phyloP scores from a whole-genome alignment of 2,329 filamentous ascomycete genomes.

The Diaporthe sp. region DNA sequence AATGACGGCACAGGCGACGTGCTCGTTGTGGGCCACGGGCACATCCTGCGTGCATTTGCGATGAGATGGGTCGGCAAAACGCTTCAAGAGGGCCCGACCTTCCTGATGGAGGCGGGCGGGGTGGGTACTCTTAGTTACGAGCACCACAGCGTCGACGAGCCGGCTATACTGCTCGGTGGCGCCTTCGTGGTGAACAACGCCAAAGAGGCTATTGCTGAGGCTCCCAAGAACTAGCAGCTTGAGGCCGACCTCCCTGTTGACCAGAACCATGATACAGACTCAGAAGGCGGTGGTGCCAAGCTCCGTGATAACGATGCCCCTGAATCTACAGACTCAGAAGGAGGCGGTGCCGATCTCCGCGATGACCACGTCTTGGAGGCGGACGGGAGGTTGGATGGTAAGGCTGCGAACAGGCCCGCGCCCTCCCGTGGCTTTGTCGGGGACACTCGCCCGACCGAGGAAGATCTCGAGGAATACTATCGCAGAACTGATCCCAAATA shows the following conservation, averaged over 20 bases:
- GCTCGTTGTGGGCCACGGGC: conserved; percentile 88
- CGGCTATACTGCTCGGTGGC: conserved; percentile 83
- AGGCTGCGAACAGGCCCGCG: not conserved
- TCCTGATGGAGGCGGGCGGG: conserved; percentile 91
- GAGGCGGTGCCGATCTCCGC: not conserved
- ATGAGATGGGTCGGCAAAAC: conserved; percentile 85
- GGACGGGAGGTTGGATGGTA: not conserved
- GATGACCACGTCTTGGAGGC: not conserved
- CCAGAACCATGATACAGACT: not conserved
- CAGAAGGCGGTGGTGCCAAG: not conserved
- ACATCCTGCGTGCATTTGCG: conserved; percentile 89
- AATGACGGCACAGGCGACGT: conserved; percentile 69
- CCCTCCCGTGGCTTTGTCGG: not conserved
- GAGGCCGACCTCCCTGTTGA: not conserved
- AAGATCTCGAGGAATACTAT: not conserved
- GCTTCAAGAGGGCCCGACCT: conserved; percentile 80
- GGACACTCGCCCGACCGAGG: not conserved
- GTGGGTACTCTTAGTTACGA: conserved; percentile 86
- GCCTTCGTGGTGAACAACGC: conserved; percentile 69
- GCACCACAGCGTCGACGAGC: conserved; percentile 82
- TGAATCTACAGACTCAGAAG: not conserved
- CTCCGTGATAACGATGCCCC: not conserved
- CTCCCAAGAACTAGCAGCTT: conserved; percentile 38
- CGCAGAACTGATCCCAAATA: too few relatives aligned
- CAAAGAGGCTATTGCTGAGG: conserved; percentile 44